These are phyloP conservation scores for Gracilariopsis chorda DNA, from an alignment of 23 red algal genomes.

Conservation along the genomic window DNA sequence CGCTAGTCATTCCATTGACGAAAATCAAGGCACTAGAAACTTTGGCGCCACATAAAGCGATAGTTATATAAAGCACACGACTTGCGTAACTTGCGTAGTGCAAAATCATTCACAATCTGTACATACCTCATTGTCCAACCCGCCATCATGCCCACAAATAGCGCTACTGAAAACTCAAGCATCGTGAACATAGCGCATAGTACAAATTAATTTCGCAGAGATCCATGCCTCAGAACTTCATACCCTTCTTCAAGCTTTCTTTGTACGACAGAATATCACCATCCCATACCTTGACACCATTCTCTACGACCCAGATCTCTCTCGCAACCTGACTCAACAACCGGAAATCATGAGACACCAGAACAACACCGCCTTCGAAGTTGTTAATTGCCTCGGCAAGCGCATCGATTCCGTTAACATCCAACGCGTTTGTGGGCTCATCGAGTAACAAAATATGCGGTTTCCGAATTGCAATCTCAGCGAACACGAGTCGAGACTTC, in stretches of 20 bases:
- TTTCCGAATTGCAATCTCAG: constrained; percentile 87
- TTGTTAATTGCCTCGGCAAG: constrained; percentile 87
- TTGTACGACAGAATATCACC: constrained; percentile 86
- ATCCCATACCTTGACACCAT: constrained; percentile 67
- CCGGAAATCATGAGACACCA: constrained; percentile 96
- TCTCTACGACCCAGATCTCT: constrained; percentile 92
- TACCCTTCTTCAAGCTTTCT: constrained; percentile 71
- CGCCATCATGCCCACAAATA: no score
- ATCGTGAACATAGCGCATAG: no score
- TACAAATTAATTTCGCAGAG: no score
- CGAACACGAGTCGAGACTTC: constrained; percentile 95
- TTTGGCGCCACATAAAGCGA: no score
- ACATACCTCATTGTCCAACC: no score
- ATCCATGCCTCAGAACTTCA: constrained; percentile 67
- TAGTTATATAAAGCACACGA: no score
- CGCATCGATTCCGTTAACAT: constrained; percentile 92
- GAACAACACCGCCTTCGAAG: constrained; percentile 94
- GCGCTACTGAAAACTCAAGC: no score
- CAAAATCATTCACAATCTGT: no score
- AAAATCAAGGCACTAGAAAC: no score
- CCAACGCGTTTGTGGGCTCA: constrained; percentile 95
- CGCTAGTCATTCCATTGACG: no score
- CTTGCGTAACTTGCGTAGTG: no score
- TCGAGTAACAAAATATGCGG: constrained; percentile 96
- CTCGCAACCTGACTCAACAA: constrained; percentile 79